These are phyloP conservation scores for Rhizophora apiculata DNA, from an alignment of 345 rosid species.

Conservation along the genomic window DNA sequence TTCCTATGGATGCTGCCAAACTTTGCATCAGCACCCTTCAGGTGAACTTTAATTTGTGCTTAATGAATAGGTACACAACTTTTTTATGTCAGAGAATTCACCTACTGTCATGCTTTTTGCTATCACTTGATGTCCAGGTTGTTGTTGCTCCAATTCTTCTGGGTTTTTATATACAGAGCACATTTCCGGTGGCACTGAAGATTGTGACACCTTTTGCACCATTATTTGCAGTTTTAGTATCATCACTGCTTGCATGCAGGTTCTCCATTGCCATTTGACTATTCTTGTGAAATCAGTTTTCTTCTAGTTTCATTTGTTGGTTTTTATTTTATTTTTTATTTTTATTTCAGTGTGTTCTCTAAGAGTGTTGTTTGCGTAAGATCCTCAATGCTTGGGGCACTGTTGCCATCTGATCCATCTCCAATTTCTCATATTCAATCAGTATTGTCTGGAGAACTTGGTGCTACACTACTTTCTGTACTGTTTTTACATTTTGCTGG, in stretches of 20 bases:
- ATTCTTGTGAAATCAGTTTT: background rate
- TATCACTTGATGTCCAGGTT: conserved; percentile 34
- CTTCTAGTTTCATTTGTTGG: conserved; percentile 1
- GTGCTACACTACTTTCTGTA: conserved; percentile 42
- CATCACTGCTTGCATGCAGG: conserved; percentile 70
- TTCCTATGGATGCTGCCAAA: conserved; percentile 55
- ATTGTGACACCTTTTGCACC: conserved; percentile 53
- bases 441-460: conserved; percentile 48
- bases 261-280: conserved; percentile 15
- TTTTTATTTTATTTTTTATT: background rate
- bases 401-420: conserved; percentile 37
- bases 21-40: conserved; percentile 68
- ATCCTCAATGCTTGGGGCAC: conserved; percentile 39
- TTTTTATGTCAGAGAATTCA: background rate
- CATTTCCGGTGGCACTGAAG: conserved; percentile 49
- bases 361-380: conserved; percentile 50
- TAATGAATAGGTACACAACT: background rate
- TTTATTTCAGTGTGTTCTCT: conserved; percentile 49
- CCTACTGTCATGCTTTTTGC: background rate
- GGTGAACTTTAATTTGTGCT: conserved; percentile 23
- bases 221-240: conserved; percentile 50
- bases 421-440: conserved; percentile 26
- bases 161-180: conserved; percentile 52
- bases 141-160: conserved; percentile 59
- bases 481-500: conserved; percentile 54